These are phyloP conservation scores for Arachnopeziza araneosa DNA, from an alignment of 2,329 filamentous ascomycete species.

Conservation along the genomic window DNA sequence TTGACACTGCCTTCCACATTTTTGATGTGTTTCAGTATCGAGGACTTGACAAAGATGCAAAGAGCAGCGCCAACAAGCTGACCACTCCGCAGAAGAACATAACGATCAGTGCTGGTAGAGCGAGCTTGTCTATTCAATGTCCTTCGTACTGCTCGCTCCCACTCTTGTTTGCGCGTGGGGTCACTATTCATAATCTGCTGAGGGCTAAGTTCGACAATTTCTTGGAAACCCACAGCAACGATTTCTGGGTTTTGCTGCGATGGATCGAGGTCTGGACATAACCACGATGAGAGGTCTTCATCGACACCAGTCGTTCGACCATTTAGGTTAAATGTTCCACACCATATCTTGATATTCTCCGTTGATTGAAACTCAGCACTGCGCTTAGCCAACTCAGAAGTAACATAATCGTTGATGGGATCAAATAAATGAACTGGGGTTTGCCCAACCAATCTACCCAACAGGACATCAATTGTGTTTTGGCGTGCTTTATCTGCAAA, in stretches of 20 bases:
- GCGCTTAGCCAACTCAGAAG: conserved; percentile 64
- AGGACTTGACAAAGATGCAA: conserved; percentile 82
- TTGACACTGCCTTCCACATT: conserved; percentile 96
- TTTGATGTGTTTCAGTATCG: conserved; percentile 75
- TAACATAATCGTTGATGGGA: conserved; percentile 88
- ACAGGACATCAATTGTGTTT: conserved; percentile 87
- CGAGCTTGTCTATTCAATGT: conserved; percentile 70
- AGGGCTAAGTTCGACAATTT: conserved; percentile 95
- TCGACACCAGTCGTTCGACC: conserved; percentile 73
- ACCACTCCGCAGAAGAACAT: conserved; percentile 84
- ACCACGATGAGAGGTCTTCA: conserved; percentile 78
- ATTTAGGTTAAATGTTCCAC: conserved; percentile 93
- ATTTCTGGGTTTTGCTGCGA: conserved; percentile 70
- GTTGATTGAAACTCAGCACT: conserved; percentile 69
- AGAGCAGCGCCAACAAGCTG: conserved; percentile 92
- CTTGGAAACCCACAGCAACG: conserved; percentile 88
- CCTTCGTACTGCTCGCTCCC: conserved; percentile 76
- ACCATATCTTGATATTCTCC: conserved; percentile 67
- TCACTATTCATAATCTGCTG: conserved; percentile 99
- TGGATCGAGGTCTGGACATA: conserved; percentile 61
- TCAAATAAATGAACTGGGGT: conserved; percentile 81
- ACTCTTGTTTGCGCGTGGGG: conserved; percentile 74
- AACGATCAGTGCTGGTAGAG: conserved; percentile 63
- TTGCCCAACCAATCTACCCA: conserved; percentile 82
- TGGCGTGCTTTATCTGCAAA: conserved; percentile 91